Evolutionary conservation across 768 basidiomycete species (phyloP).

Genomic region (Paxillus ammoniavirescens): DNA sequence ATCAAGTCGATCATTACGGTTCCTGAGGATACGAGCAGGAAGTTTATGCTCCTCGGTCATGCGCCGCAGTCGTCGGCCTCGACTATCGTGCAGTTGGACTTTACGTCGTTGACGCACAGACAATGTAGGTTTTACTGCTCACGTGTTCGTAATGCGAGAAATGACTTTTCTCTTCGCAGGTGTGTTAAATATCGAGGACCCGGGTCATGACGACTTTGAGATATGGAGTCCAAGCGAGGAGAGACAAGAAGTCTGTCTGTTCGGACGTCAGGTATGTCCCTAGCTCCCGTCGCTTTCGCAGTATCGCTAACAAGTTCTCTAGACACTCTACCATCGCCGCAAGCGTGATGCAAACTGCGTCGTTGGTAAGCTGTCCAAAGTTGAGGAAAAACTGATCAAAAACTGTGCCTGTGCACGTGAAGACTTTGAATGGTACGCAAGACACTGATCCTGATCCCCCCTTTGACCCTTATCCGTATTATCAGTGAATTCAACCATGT

Average conservation of each 20-base stretch:
- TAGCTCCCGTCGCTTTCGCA: background rate
- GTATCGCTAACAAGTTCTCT: background rate
- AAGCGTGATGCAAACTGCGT: conserved; percentile 77
- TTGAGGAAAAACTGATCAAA: conserved; percentile 48
- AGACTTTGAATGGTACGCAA: conserved; percentile 92
- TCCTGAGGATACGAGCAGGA: conserved; percentile 84
- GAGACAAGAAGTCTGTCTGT: conserved; percentile 84
- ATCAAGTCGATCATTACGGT: conserved; percentile 83
- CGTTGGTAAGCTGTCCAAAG: conserved; percentile 69
- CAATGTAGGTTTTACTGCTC: conserved; percentile 59
- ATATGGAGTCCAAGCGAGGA: conserved; percentile 94
- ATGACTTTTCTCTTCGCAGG: conserved; percentile 43
- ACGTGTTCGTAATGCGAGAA: background rate
- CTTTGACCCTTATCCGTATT: background rate
- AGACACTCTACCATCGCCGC: conserved; percentile 93
- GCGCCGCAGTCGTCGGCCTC: conserved; percentile 42
- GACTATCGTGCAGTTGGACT: conserved; percentile 84
- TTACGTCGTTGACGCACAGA: conserved; percentile 68
- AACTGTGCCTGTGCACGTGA: conserved; percentile 70
- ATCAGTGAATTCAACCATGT: conserved; percentile 89
- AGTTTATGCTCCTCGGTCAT: conserved; percentile 83
- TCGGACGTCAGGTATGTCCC: conserved; percentile 75
- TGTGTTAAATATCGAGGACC: conserved; percentile 62
- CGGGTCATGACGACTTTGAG: conserved; percentile 90
- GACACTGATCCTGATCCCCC: background rate